Evolutionary conservation across 768 basidiomycete species (phyloP).

Genomic region (Suillus discolor): DNA sequence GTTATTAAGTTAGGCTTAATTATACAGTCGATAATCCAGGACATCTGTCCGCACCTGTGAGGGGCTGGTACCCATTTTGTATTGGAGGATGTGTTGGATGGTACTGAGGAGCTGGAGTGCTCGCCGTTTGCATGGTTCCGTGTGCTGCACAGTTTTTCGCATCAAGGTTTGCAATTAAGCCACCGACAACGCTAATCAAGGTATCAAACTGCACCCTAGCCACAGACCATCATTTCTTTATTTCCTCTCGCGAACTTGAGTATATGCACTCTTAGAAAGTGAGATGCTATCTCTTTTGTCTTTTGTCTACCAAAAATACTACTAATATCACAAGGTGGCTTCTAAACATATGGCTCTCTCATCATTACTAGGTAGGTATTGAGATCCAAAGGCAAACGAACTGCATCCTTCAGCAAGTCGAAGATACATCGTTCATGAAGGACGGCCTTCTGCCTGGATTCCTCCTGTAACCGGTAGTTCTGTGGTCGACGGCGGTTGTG

Average conservation of each 20-base stretch:
- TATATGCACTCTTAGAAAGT: neutral
- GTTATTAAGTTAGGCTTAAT: conserved; percentile 26
- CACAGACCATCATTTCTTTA: neutral
- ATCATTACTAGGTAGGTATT: neutral
- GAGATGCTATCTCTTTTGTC: neutral
- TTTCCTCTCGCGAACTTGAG: neutral
- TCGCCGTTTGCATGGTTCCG: conserved; percentile 62
- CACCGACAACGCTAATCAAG: neutral
- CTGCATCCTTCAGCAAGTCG: neutral
- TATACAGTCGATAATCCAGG: conserved; percentile 21
- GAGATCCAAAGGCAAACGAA: neutral
- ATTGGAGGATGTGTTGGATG: conserved; percentile 38
- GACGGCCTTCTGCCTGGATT: neutral
- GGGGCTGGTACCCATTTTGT: conserved; percentile 36
- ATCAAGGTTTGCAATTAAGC: conserved; percentile 55
- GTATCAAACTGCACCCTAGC: neutral
- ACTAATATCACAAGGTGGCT: neutral
- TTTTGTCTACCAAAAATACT: neutral
- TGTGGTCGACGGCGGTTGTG: neutral
- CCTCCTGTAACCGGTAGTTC: neutral
- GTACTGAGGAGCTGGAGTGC: conserved; percentile 37
- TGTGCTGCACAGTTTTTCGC: conserved; percentile 72
- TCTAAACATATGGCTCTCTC: neutral
- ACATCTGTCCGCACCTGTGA: conserved; percentile 38
- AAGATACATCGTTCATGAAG: neutral